phyloP scores from a whole-genome alignment of 352 stramenopile species.

The Elongisporangium undulatum region DNA sequence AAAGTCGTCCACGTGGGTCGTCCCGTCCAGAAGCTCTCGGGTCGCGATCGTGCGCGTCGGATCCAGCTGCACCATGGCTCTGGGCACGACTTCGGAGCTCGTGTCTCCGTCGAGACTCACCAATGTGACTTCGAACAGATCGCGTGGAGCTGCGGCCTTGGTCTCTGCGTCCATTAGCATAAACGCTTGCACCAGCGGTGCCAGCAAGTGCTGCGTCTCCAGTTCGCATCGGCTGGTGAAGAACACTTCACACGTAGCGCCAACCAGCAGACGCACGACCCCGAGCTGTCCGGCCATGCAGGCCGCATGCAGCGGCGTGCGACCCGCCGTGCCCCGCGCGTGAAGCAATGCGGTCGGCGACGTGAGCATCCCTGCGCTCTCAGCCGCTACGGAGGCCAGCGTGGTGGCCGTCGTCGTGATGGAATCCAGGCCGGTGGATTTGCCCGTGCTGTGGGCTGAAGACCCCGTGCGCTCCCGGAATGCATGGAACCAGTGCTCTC shows the following conservation, averaged over 20 bases:
- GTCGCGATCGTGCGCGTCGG: constrained; percentile 25
- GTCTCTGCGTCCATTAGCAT: background rate
- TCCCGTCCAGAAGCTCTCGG: constrained; percentile 43
- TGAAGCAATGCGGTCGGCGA: constrained; percentile 20
- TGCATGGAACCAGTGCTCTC: constrained; percentile 11
- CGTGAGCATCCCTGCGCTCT: background rate
- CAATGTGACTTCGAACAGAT: constrained; percentile 43
- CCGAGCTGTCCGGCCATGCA: constrained; percentile 61
- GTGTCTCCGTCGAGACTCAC: constrained; percentile 28
- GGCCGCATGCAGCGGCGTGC: constrained; percentile 59
- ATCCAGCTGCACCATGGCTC: constrained; percentile 45
- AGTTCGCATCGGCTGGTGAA: constrained; percentile 52
- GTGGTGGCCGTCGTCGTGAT: background rate
- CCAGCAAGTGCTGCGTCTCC: constrained; percentile 39
- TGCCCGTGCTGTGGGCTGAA: background rate
- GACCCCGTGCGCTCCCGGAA: background rate
- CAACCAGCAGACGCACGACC: constrained; percentile 60
- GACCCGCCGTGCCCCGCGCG: constrained; percentile 39
- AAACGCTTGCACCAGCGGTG: constrained; percentile 21
- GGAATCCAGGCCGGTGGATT: background rate
- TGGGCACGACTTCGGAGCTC: constrained; percentile 26
- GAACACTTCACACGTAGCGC: constrained; percentile 50
- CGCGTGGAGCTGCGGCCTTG: background rate
- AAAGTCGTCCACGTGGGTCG: constrained; percentile 62
- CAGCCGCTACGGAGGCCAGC: background rate